These are phyloP conservation scores for Boeremia lycopersici DNA, from an alignment of 2,329 filamentous ascomycete genomes.

Conservation along the genomic window DNA sequence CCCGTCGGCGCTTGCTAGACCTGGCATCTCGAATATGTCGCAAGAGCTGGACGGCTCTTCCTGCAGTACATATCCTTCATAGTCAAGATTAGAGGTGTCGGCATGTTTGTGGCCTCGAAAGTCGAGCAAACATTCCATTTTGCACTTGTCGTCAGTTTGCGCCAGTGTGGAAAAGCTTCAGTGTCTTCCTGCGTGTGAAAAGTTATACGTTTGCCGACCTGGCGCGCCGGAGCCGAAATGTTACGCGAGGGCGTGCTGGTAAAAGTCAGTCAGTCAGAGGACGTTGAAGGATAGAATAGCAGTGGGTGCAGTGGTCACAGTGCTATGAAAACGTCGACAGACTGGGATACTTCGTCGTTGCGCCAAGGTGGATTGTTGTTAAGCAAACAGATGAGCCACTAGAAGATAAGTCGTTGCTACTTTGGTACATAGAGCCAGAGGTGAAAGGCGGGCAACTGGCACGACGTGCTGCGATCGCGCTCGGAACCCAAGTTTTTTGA, in stretches of 20 bases:
- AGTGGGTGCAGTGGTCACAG: too few species aligned
- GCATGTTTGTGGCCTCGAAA: background rate
- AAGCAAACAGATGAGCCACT: too few species aligned
- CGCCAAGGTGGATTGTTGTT: too few species aligned
- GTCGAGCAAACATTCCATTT: background rate
- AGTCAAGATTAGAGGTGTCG: background rate
- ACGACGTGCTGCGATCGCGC: too few species aligned
- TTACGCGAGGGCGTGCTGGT: background rate
- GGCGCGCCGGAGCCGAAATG: too few species aligned
- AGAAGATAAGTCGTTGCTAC: too few species aligned
- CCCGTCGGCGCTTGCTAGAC: background rate
- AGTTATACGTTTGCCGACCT: background rate
- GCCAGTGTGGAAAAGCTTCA: background rate
- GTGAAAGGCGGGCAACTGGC: too few species aligned
- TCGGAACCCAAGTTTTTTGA: too few species aligned
- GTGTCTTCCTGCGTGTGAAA: background rate
- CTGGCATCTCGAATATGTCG: conserved; percentile 1
- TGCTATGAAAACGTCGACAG: too few species aligned
- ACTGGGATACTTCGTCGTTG: too few species aligned
- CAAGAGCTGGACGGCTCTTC: background rate
- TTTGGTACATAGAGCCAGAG: too few species aligned
- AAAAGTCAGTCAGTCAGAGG: background rate
- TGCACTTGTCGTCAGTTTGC: background rate
- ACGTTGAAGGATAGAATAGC: too few species aligned
- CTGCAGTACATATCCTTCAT: background rate